A percentile compares a stretch with the other conserved stretches of the same genome.
Evolutionary conservation across 495 filamentous ascomycete genomes (phyloP).

Genomic region (Corynascus novoguineensis): DNA sequence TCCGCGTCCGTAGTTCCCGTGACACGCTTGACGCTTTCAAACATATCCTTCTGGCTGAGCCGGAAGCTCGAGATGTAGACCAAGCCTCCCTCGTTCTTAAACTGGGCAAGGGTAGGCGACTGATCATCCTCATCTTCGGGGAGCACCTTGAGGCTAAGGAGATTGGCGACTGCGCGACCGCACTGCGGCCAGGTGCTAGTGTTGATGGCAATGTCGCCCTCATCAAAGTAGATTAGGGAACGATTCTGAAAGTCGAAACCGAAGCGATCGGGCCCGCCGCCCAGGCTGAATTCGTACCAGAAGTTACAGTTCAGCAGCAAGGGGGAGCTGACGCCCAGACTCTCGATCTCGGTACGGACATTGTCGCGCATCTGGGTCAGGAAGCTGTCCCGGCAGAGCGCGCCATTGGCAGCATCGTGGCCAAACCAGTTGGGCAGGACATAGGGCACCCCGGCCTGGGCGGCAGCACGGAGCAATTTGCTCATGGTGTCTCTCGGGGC

Average conservation of each 20-base stretch:
- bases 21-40: conserved; percentile 46
- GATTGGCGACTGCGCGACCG: conserved; percentile 36
- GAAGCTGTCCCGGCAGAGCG: background rate
- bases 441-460: background rate
- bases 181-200: conserved; percentile 38
- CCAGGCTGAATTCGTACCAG: conserved; percentile 45
- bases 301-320: conserved; percentile 38
- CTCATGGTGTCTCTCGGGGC: background rate
- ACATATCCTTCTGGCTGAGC: conserved; percentile 45
- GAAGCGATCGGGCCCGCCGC: conserved; percentile 20
- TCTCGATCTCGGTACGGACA: conserved; percentile 31
- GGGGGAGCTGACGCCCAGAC: conserved; percentile 27
- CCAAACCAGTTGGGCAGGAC: conserved; percentile 18
- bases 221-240: conserved; percentile 31
- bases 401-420: conserved; percentile 33
- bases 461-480: background rate
- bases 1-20: conserved; percentile 46
- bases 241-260: conserved; percentile 31
- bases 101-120: conserved; percentile 12
- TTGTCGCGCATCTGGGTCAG: conserved; percentile 1
- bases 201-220: conserved; percentile 27
- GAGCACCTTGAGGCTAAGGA: conserved; percentile 28
- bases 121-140: conserved; percentile 41
- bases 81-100: conserved; percentile 31
- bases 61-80: conserved; percentile 41